Evolutionary conservation across 345 rosid species (phyloP), one percentile per base, ranked within the genome.

Genomic region (Citrus maxima): DNA sequence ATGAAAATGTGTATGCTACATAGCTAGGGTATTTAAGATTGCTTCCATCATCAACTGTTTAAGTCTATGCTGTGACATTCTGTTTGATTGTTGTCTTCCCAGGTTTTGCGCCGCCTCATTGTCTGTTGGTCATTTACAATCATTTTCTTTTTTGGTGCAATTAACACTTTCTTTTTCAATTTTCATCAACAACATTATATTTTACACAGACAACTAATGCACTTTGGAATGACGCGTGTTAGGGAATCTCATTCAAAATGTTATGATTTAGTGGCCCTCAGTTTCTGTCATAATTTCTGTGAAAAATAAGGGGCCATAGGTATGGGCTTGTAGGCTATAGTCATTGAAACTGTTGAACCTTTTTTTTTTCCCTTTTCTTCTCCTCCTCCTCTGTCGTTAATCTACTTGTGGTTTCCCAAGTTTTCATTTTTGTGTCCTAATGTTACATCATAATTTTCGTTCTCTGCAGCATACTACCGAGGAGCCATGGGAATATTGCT

Each of bases 401-500:
- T 40, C 59, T 62, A 62, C 30, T 40, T 27, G 38, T 61, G 19
- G 10, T 61, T 19, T 64, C 14, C 9, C 2, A 10, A 46, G 10
- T 35, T 7, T 19, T 37, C 30, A 2, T 32, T 13, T 73, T 28
- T 49, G 16, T n/a, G 40, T 32, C 64, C 27, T 67, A 72, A 22
- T 77, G 54, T 66, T 56, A n/a, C 35, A 27, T 21, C 35, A 37
- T 30, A 38, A 61, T 72, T 70, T 85, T 40, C 27, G 51, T 75
- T 63, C 80, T 77, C 40, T 85, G 87, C 94, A 96, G 99, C 99
- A 74, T 96, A 96, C 85, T 96, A 96, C 82, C 95, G 99, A 56
- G 99, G 99, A 83, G 99, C 98, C 72, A 96, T 96, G 99, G 99
- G 99, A 21, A 96, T 96, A 73, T 90, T 96, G 88, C 97, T 96